phyloP scores from a whole-genome alignment of 2,329 filamentous ascomycete genomes.

The Coccinonectria pachysandricola region DNA sequence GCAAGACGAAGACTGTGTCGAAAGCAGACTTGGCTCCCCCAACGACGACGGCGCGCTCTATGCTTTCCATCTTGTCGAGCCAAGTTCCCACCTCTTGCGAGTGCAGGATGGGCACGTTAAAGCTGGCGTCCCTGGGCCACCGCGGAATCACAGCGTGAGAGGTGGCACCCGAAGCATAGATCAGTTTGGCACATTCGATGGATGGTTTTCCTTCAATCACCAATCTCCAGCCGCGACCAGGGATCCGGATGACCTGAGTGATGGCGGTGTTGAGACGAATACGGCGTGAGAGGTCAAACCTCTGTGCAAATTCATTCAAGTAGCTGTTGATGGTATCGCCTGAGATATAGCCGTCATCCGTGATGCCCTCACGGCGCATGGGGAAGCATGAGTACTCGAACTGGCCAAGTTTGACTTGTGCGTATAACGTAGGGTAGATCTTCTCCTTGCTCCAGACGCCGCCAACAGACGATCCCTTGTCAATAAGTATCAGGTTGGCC shows the following conservation, averaged over 20 bases:
- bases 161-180: slow-evolving; percentile 14
- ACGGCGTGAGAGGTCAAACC: slow-evolving; percentile 11
- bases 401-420: slow-evolving; percentile 22
- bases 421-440: slow-evolving; percentile 20
- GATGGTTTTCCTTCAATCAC: slow-evolving; percentile 7
- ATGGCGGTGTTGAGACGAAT: slow-evolving; percentile 10
- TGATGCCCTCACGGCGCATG: slow-evolving; percentile 21
- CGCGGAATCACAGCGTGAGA: slow-evolving; percentile 15
- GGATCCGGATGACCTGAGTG: slow-evolving; percentile 5
- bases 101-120: slow-evolving; percentile 19
- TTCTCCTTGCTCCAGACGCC: slow-evolving; percentile 18
- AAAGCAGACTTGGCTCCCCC: too few species aligned
- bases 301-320: slow-evolving; percentile 18
- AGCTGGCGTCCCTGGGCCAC: slow-evolving; percentile 11
- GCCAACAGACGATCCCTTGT: slow-evolving; percentile 15
- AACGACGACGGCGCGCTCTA: too few species aligned
- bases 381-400: slow-evolving; percentile 26
- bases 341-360: slow-evolving; percentile 18
- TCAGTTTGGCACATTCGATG: slow-evolving; percentile 14
- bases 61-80: too few species aligned
- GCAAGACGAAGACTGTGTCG: too few species aligned
- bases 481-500: slow-evolving; percentile 17
- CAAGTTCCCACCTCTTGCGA: slow-evolving; percentile 6
- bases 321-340: slow-evolving; percentile 21
- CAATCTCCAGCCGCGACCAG: slow-evolving; percentile 16